Percentiles rank a stretch among this genome's conserved stretches.
phyloP scores from a whole-genome alignment of 2,329 filamentous ascomycete genomes.

The Metarhizium brunneum region DNA sequence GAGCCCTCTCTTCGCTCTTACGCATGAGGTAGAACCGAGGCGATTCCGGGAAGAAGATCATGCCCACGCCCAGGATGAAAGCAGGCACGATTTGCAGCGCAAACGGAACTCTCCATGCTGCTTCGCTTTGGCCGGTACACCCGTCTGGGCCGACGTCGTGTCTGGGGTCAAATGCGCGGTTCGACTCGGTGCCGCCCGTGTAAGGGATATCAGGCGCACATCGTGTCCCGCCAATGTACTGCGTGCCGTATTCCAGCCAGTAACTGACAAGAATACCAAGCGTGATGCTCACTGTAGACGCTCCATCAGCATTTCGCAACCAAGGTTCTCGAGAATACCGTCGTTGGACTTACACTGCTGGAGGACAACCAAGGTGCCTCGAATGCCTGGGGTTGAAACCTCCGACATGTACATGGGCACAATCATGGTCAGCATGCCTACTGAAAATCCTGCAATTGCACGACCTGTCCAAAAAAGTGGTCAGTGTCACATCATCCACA shows the following conservation, averaged over 20 bases:
- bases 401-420: conserved; percentile 38
- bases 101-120: conserved; percentile 38
- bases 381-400: conserved; percentile 37
- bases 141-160: conserved; percentile 29
- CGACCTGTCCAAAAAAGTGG: conserved; percentile 20
- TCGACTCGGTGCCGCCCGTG: conserved; percentile 28
- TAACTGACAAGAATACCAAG: conserved; percentile 33
- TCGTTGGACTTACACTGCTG: conserved; percentile 22
- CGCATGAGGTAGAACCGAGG: conserved; percentile 25
- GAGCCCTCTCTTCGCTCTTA: conserved; percentile 20
- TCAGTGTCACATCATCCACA: not conserved
- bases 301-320: not conserved
- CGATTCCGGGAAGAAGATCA: conserved; percentile 40
- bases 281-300: conserved; percentile 23
- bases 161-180: conserved; percentile 32
- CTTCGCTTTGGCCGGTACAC: conserved; percentile 34
- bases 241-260: conserved; percentile 32
- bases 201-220: conserved; percentile 38
- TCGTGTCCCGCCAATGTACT: conserved; percentile 31
- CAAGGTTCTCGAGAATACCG: not conserved
- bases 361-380: conserved; percentile 35
- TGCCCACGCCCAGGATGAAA: conserved; percentile 42
- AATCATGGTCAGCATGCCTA: conserved; percentile 30
- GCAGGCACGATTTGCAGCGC: conserved; percentile 45
- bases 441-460: conserved; percentile 32